Evolutionary conservation across 2,329 filamentous ascomycete genomes (phyloP).

Genomic region (Fusarium fracticaudum): DNA sequence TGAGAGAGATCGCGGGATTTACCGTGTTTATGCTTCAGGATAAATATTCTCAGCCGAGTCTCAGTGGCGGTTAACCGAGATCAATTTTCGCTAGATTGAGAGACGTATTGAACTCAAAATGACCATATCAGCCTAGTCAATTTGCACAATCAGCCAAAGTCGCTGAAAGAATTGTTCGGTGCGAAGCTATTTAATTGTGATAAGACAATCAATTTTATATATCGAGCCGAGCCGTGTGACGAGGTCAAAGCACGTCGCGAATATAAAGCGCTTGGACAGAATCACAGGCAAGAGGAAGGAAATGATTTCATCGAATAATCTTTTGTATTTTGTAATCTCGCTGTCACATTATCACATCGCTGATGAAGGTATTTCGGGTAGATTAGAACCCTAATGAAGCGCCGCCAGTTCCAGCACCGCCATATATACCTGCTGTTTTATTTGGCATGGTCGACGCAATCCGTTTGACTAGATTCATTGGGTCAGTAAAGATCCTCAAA

Average conservation of each 20-base stretch:
- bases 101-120: conserved; percentile 2
- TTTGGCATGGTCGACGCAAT: not conserved
- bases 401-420: not conserved
- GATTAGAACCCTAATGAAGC: not conserved
- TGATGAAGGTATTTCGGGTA: not conserved
- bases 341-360: not conserved
- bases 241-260: not conserved
- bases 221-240: not conserved
- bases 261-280: not conserved
- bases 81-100: not conserved
- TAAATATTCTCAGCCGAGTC: not conserved
- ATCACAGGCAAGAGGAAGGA: not conserved
- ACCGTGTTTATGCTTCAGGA: not conserved
- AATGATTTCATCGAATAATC: not conserved
- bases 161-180: not conserved
- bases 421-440: not conserved
- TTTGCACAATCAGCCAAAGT: not conserved
- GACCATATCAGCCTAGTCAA: not conserved
- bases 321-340: not conserved
- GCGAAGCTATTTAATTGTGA: not conserved
- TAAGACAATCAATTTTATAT: not conserved
- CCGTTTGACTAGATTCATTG: conserved; percentile 11
- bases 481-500: not conserved
- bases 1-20: not conserved
- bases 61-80: conserved; percentile 1